Evolutionary conservation across 495 filamentous ascomycete genomes (phyloP).

Genomic region (Penicillium coprophilum): DNA sequence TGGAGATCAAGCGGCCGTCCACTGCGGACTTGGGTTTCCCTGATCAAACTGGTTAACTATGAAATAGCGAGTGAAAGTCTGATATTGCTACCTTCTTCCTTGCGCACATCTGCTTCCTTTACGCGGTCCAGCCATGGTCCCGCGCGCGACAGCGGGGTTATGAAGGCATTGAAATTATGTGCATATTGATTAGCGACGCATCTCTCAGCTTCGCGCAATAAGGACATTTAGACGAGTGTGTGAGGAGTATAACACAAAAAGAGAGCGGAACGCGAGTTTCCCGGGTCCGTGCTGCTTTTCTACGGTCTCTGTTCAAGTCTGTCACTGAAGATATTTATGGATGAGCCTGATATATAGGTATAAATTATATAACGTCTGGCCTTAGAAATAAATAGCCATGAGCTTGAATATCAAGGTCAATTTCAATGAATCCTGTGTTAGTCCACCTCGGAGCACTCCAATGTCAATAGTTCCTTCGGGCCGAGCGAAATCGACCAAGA

Average conservation of each 20-base stretch:
- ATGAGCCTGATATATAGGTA: background rate
- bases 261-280: conserved; percentile 12
- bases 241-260: background rate
- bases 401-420: background rate
- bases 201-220: conserved; percentile 51
- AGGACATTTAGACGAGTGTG: conserved; percentile 38
- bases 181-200: conserved; percentile 48
- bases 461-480: conserved; percentile 18
- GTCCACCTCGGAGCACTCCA: background rate
- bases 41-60: conserved; percentile 14
- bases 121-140: conserved; percentile 36
- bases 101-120: conserved; percentile 42
- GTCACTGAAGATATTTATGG: background rate
- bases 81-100: conserved; percentile 33
- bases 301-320: background rate
- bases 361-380: background rate
- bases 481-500: conserved; percentile 27
- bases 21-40: conserved; percentile 36
- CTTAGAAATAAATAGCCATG: background rate
- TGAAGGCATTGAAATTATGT: conserved; percentile 48
- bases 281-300: conserved; percentile 18
- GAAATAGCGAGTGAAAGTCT: background rate
- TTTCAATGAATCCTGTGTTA: background rate
- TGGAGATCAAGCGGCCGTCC: conserved; percentile 62
- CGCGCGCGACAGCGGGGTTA: conserved; percentile 37